Percentiles rank a stretch among this genome's conserved stretches.
These are phyloP conservation scores for Fusarium drepaniforme DNA, from an alignment of 2,329 filamentous ascomycete genomes.

Conservation along the genomic window DNA sequence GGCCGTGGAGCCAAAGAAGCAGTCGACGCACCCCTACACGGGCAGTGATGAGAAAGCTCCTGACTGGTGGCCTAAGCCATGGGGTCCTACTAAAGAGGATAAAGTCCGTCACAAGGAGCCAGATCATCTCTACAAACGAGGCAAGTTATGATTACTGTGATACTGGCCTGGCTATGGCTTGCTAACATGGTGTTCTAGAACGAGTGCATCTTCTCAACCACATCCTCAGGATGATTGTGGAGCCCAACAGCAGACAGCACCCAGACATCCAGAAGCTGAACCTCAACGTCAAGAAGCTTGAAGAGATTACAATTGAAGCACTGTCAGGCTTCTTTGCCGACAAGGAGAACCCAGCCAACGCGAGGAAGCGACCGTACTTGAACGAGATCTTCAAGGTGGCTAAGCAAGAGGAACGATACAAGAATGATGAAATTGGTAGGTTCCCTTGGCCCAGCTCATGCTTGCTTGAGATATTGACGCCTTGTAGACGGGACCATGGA, in stretches of 20 bases:
- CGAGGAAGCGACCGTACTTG: conserved; percentile 66
- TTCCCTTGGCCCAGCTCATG: not conserved
- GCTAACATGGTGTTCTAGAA: conserved; percentile 55
- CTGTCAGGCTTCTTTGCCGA: conserved; percentile 66
- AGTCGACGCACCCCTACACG: conserved; percentile 80
- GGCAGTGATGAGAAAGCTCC: conserved; percentile 72
- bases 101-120: conserved; percentile 78
- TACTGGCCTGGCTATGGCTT: not conserved
- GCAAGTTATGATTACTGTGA: conserved; percentile 52
- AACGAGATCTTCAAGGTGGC: conserved; percentile 74
- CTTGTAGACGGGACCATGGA: conserved; percentile 59
- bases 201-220: conserved; percentile 70
- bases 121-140: conserved; percentile 77
- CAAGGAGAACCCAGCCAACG: conserved; percentile 67
- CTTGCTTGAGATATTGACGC: conserved; percentile 8
- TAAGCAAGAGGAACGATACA: conserved; percentile 66
- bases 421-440: conserved; percentile 69
- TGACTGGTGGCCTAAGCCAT: conserved; percentile 75
- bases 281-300: conserved; percentile 67
- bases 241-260: conserved; percentile 63
- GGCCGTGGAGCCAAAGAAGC: conserved; percentile 81
- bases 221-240: conserved; percentile 69
- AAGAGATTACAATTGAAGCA: conserved; percentile 69
- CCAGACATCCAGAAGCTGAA: conserved; percentile 64
- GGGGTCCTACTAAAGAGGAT: conserved; percentile 63